phyloP scores from a whole-genome alignment of 805 yeast genomes.

The Teunomyces stri region DNA sequence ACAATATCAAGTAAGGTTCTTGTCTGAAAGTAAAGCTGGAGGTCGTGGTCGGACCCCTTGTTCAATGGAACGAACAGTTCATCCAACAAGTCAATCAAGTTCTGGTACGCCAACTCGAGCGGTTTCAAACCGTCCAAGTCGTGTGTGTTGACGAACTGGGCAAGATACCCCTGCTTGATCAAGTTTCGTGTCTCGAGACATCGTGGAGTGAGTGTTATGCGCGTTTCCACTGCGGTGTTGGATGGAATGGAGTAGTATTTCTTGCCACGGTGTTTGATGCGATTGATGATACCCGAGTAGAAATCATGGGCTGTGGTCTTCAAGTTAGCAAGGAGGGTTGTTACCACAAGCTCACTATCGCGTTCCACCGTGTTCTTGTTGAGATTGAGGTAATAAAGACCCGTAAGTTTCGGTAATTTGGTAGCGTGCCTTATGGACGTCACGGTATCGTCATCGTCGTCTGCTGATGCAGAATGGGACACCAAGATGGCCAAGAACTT shows the following conservation, averaged over 20 bases:
- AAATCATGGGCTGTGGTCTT: constrained; percentile 30
- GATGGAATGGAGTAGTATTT: constrained; percentile 39
- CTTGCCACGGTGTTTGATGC: constrained; percentile 31
- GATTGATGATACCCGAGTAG: constrained; percentile 30
- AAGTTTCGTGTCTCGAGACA: constrained; percentile 38
- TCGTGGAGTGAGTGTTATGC: constrained; percentile 32
- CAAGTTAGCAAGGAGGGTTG: constrained; percentile 29
- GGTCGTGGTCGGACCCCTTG: constrained; percentile 27
- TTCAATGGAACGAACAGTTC: constrained; percentile 9
- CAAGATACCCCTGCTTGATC: constrained; percentile 34
- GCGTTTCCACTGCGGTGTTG: constrained; percentile 21
- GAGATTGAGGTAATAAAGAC: constrained; percentile 25
- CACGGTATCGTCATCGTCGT: constrained; percentile 24
- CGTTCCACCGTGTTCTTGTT: constrained; percentile 14
- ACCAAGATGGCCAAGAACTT: constrained; percentile 25
- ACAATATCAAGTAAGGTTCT: constrained; percentile 55
- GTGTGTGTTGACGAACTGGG: constrained; percentile 31
- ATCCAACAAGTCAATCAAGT: constrained; percentile 23
- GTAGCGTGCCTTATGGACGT: constrained; percentile 25
- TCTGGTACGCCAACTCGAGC: constrained; percentile 35
- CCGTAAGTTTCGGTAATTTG: constrained; percentile 28
- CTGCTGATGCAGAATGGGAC: constrained; percentile 13
- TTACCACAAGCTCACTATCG: constrained; percentile 31
- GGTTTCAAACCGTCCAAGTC: constrained; percentile 29
- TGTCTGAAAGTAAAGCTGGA: constrained; percentile 26